Conservation (phyloP, 1,284 basidiomycete species). For the Grifola frondosa region DNA sequence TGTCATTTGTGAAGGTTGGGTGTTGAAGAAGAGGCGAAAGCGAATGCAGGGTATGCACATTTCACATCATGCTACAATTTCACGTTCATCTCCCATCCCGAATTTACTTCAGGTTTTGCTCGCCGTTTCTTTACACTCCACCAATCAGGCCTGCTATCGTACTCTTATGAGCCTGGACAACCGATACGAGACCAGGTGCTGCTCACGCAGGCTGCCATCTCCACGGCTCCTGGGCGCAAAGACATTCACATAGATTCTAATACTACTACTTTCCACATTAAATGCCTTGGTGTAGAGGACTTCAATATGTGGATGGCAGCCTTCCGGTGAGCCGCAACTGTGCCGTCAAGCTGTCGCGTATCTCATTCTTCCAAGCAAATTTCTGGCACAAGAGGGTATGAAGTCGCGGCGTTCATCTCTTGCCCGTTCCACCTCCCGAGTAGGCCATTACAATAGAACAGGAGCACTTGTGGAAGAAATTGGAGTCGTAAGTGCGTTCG, state of each 20-base stretch:
- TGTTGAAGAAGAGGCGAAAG: constrained; percentile 80
- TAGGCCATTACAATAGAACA: constrained; percentile 42
- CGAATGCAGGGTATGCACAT: constrained; percentile 71
- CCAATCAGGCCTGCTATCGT: constrained; percentile 68
- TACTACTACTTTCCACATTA: constrained; percentile 77
- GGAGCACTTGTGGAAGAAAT: constrained; percentile 60
- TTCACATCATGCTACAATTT: constrained; percentile 1
- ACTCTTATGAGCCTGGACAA: constrained; percentile 72
- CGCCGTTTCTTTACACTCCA: constrained; percentile 74
- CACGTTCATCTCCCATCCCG: background rate
- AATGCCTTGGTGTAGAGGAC: constrained; percentile 67
- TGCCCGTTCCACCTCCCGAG: constrained; percentile 23
- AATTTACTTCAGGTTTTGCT: constrained; percentile 62
- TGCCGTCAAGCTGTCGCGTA: background rate
- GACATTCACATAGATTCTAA: constrained; percentile 79
- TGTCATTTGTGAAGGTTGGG: constrained; percentile 67
- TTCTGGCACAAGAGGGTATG: constrained; percentile 49
- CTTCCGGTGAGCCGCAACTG: constrained; percentile 52
- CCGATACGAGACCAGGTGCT: constrained; percentile 69
- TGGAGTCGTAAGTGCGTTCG: constrained; percentile 42
- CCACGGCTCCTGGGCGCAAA: constrained; percentile 63
- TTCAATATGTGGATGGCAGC: constrained; percentile 74
- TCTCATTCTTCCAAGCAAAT: constrained; percentile 46
- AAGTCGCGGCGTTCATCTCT: constrained; percentile 45
- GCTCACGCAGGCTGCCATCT: constrained; percentile 70